Percentiles rank a stretch among this genome's conserved stretches.
Evolutionary conservation across 2,329 filamentous ascomycete species (phyloP).

Genomic region (Calonectria pseudoturangicola): DNA sequence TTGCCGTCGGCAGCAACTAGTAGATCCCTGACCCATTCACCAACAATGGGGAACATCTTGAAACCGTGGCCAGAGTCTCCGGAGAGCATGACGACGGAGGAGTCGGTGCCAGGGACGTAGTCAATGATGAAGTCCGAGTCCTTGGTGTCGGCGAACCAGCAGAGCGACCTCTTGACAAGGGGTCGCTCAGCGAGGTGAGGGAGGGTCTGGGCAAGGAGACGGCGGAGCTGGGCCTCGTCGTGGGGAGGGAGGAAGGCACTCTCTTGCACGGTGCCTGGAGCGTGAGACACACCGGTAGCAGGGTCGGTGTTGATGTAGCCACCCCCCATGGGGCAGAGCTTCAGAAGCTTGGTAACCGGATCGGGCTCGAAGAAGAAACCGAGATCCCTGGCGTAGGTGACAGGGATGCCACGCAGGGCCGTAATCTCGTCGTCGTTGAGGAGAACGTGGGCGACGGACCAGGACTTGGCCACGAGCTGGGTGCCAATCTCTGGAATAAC

Average conservation of each 20-base stretch:
- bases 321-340: slow-evolving; percentile 75
- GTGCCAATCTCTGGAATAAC: slow-evolving; percentile 69
- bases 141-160: slow-evolving; percentile 78
- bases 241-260: slow-evolving; percentile 70
- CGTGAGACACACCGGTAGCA: slow-evolving; percentile 63
- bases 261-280: slow-evolving; percentile 53
- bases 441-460: slow-evolving; percentile 76
- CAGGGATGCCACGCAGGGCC: slow-evolving; percentile 73
- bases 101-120: slow-evolving; percentile 70
- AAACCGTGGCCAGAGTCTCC: slow-evolving; percentile 79
- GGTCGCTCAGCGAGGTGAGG: slow-evolving; percentile 72
- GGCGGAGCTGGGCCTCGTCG: slow-evolving; percentile 72
- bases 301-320: slow-evolving; percentile 70
- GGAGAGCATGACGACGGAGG: slow-evolving; percentile 68
- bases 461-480: slow-evolving; percentile 73
- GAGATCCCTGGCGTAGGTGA: slow-evolving; percentile 76
- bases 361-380: slow-evolving; percentile 81
- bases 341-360: slow-evolving; percentile 73
- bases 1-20: slow-evolving; percentile 60
- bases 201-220: slow-evolving; percentile 70
- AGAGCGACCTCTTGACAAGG: slow-evolving; percentile 74
- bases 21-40: slow-evolving; percentile 70
- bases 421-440: slow-evolving; percentile 73
- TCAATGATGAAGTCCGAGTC: slow-evolving; percentile 78
- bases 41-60: slow-evolving; percentile 78